These are phyloP conservation scores for Salix caprea DNA, from an alignment of 345 rosid species.

Conservation along the genomic window DNA sequence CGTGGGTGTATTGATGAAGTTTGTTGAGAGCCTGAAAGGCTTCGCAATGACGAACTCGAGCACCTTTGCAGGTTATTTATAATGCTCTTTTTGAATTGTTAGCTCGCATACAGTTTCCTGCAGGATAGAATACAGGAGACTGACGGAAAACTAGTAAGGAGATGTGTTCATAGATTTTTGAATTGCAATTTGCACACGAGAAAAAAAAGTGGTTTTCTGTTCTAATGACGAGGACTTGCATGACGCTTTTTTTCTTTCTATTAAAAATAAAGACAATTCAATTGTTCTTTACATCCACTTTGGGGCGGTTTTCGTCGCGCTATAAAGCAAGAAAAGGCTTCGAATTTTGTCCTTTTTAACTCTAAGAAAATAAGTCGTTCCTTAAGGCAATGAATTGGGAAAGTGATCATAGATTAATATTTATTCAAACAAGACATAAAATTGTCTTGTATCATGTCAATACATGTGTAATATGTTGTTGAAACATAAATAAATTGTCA, in stretches of 20 bases:
- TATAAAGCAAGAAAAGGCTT: too few species aligned
- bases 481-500: neutral
- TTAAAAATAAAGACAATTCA: too few species aligned
- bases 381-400: too few species aligned
- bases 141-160: neutral
- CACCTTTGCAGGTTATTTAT: slow-evolving; percentile 24
- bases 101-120: neutral
- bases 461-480: too few species aligned
- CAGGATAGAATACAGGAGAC: neutral
- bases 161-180: neutral
- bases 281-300: too few species aligned
- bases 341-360: too few species aligned
- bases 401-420: too few species aligned
- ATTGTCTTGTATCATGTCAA: too few species aligned
- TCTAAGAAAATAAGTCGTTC: too few species aligned
- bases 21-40: neutral
- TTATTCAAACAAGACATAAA: too few species aligned
- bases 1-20: neutral
- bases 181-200: neutral
- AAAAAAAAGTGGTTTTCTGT: neutral
- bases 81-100: neutral
- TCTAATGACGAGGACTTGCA: neutral
- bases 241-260: neutral
- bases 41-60: slow-evolving; percentile 11
- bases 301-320: too few species aligned